phyloP scores from a whole-genome alignment of 805 yeast species.

The Nakazawaea ernobii region DNA sequence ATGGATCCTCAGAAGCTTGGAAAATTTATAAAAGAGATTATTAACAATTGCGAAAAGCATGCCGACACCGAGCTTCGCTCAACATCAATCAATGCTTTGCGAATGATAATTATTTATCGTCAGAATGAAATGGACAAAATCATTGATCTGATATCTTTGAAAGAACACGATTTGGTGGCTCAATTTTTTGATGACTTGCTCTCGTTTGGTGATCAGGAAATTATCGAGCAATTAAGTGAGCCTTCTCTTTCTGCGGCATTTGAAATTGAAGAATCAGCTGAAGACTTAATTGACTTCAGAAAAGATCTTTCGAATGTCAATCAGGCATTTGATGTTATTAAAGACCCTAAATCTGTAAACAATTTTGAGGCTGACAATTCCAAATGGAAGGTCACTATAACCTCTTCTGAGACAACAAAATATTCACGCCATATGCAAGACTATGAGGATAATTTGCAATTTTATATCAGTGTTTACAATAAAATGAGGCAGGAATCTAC shows the following conservation, averaged over 20 bases:
- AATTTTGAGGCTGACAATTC: conserved; percentile 25
- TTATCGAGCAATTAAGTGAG: conserved; percentile 12
- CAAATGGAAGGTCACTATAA: conserved; percentile 32
- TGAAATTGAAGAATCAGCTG: conserved; percentile 8
- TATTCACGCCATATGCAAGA: conserved; percentile 58
- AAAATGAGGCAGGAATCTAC: conserved; percentile 37
- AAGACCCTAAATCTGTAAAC: background rate
- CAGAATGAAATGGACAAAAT: conserved; percentile 22
- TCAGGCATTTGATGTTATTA: conserved; percentile 9
- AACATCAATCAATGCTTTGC: conserved; percentile 23
- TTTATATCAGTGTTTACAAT: conserved; percentile 42
- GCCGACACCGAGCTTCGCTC: conserved; percentile 13
- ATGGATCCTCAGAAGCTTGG: conserved; percentile 29
- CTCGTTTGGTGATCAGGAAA: conserved; percentile 23
- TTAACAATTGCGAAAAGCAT: conserved; percentile 13
- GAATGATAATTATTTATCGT: conserved; percentile 27
- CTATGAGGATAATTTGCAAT: conserved; percentile 51
- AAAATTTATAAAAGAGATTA: conserved; percentile 25
- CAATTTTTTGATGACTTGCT: conserved; percentile 20
- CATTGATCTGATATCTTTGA: conserved; percentile 17
- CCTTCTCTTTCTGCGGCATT: conserved; percentile 5
- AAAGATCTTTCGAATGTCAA: conserved; percentile 9
- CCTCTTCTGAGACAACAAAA: conserved; percentile 40
- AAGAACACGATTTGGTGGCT: conserved; percentile 12
- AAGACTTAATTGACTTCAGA: too few species aligned